Percentiles rank a stretch among this genome's conserved stretches.
Conservation (phyloP, 2,329 filamentous ascomycete genomes). For the Teratosphaeriaceae sp. region DNA sequence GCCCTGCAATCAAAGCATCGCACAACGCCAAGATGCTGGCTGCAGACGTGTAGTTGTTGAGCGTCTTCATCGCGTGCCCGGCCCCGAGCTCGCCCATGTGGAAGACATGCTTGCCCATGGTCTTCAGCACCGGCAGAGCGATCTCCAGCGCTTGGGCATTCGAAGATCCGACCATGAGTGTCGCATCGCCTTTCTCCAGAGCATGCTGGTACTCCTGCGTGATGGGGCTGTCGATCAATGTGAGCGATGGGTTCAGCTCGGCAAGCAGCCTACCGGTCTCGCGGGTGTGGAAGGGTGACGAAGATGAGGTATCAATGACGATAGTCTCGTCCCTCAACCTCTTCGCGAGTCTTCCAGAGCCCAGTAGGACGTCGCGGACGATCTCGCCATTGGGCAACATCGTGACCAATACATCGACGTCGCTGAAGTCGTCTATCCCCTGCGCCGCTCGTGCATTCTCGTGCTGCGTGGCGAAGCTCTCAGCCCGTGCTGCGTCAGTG, state of each 20-base stretch:
- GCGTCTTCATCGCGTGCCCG: constrained; percentile 29
- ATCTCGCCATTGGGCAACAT: constrained; percentile 28
- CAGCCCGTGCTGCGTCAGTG: constrained; percentile 14
- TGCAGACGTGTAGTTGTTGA: constrained; percentile 27
- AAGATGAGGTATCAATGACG: constrained; percentile 27
- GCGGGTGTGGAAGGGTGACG: constrained; percentile 26
- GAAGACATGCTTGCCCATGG: constrained; percentile 27
- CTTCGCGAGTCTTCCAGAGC: constrained; percentile 17
- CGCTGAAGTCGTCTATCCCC: constrained; percentile 15
- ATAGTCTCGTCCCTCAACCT: constrained; percentile 20
- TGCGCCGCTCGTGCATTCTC: constrained; percentile 10
- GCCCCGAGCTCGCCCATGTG: constrained; percentile 27
- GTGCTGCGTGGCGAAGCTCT: constrained; percentile 13
- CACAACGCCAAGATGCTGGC: constrained; percentile 25
- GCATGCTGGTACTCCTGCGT: constrained; percentile 27
- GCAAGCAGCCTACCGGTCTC: constrained; percentile 21
- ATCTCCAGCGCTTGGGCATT: constrained; percentile 20
- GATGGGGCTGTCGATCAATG: constrained; percentile 27
- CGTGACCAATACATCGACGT: constrained; percentile 24
- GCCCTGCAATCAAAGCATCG: constrained; percentile 25
- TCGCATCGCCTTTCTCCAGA: constrained; percentile 26
- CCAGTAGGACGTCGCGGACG: constrained; percentile 22
- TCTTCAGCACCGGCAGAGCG: constrained; percentile 25
- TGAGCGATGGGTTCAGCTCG: constrained; percentile 18
- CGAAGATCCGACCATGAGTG: constrained; percentile 28